Evolutionary conservation across 441 rosid species (phyloP), one percentile per base, ranked within the genome.

Genomic region (Mallotus japonicus): DNA sequence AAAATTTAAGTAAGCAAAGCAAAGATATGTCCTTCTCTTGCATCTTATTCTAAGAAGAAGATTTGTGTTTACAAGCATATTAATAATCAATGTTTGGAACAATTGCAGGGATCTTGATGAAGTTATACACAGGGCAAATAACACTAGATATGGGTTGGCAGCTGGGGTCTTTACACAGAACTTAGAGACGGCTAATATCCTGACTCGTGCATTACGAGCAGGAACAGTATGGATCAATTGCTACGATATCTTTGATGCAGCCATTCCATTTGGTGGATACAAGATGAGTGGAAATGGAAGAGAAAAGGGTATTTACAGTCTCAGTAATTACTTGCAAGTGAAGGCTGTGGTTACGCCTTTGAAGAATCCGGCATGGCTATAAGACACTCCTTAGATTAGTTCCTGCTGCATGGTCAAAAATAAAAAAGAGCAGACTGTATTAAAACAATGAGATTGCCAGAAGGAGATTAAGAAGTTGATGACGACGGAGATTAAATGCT

Each of bases 201-300:
- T 89, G 62, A 77, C 87, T 17, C 81, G 97, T 37, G 96, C 93
- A 0, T 81, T 94, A 80, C 84, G 77, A 55, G 92, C 66, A 6
- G 98, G 98, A 47, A 87, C 96, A 0, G 89, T 94, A 61, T 94
- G 98, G 98, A 75, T 92, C 32, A 94, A 94, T 70, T 92, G 97
- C 83, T 94, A 80, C 12, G 92, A 92, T 61, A 87, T 87, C 14
- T 92, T 94, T 54, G 98, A 94, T 47, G 98, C 98, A 42, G 93
- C 92, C 12, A 88, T 94, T 51, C 98, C 98, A 0, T 92, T 90
- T 28, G 98, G 98, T 9, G 98, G 98, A 50, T 94, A 84, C 86
- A 94, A 90, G 86, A 92, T 90, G 98, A 94, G 98, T 67, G 98
- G 98, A 8, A 83, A 74, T 0, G 98, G 98, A 12, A 81, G 98